Conservation (phyloP, 148 eudicot genomes). For the Vaccinium corymbosum region DNA sequence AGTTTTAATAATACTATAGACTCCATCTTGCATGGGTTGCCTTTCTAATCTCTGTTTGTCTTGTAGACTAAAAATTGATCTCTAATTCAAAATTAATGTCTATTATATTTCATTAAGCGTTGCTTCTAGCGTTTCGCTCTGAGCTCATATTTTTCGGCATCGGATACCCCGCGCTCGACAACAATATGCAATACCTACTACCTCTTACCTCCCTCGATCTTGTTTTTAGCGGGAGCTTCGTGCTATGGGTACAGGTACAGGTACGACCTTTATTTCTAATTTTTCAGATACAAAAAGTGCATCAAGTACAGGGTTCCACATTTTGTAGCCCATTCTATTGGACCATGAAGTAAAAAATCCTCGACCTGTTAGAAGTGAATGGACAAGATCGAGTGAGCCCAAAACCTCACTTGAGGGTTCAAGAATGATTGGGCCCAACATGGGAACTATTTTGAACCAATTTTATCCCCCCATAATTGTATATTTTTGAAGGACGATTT, state of each 20-base stretch:
- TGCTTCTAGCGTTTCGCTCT: too few relatives aligned
- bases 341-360: neutral
- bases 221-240: neutral
- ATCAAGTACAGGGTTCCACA: neutral
- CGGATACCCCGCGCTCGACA: too few relatives aligned
- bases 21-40: neutral
- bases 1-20: too few relatives aligned
- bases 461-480: neutral
- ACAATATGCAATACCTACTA: too few relatives aligned
- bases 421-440: neutral
- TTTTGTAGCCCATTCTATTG: neutral
- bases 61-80: too few relatives aligned
- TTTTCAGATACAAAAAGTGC: neutral
- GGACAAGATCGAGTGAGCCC: neutral
- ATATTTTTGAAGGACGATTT: too few relatives aligned
- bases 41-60: too few relatives aligned
- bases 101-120: too few relatives aligned
- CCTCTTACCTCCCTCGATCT: too few relatives aligned
- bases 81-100: too few relatives aligned
- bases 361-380: neutral
- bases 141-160: too few relatives aligned
- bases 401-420: neutral
- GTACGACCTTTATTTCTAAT: neutral
- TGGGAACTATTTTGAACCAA: too few relatives aligned
- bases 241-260: neutral